Evolutionary conservation across 148 eudicot species (phyloP).

Genomic region (Persicaria maculosa): DNA sequence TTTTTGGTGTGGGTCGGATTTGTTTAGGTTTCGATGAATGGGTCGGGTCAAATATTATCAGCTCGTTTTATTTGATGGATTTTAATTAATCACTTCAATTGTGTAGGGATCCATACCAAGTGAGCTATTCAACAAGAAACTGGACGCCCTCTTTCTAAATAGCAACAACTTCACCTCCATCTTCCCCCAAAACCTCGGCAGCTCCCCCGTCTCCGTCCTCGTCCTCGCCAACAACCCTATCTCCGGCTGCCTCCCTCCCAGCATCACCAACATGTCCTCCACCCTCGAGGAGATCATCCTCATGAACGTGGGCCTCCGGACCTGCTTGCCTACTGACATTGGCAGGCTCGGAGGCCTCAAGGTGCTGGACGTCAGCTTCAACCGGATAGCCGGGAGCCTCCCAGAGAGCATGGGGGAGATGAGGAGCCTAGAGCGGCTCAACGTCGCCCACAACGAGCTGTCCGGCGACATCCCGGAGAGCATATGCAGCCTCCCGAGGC

Average conservation of each 20-base stretch:
- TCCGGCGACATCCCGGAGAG: constrained; percentile 53
- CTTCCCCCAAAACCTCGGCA: constrained; percentile 23
- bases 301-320: constrained; percentile 16
- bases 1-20: too few species aligned
- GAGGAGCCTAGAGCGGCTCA: constrained; percentile 58
- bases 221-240: constrained; percentile 28
- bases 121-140: constrained; percentile 46
- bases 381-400: constrained; percentile 44
- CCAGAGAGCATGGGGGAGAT: constrained; percentile 33
- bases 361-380: constrained; percentile 15
- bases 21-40: too few species aligned
- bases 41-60: too few species aligned
- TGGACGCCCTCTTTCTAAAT: constrained; percentile 51
- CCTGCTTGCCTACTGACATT: constrained; percentile 22
- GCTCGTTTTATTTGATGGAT: too few species aligned
- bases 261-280: constrained; percentile 17
- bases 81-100: neutral
- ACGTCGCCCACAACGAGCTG: constrained; percentile 67
- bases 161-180: constrained; percentile 24
- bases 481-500: constrained; percentile 43
- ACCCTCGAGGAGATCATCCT: constrained; percentile 23
- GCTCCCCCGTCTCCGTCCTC: constrained; percentile 23
- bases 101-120: constrained; percentile 42
- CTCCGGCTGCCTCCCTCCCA: constrained; percentile 21
- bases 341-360: constrained; percentile 8